Base-by-base conservation (phyloP, 306 rosid genomes). In the Corylus heterophylla region DNA sequence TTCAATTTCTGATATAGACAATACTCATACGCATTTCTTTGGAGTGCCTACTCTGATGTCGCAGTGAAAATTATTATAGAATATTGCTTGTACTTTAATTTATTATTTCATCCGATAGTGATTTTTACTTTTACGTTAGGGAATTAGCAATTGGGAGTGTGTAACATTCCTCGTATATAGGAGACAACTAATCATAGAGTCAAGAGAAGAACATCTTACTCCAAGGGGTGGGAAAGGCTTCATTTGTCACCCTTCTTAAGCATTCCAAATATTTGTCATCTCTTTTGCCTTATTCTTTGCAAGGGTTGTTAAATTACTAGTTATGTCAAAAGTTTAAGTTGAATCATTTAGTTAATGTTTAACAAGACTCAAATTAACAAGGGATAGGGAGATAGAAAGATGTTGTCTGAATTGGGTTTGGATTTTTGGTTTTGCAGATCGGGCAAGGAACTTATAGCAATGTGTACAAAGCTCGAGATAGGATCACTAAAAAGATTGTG, bases 401-500 rank as follows among this genome's bases (percentile, higher is more conserved):
- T n/a, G 44, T 64, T 58, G 54, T 27, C 75, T 79, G n/a, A 73
- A 20, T 48, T 31, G 42, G 51, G 20, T 22, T 76, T 55, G 7
- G 22, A 68, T 12, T 61, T 76, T 84, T 73, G 66, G 47, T 54
- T 78, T 47, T 83, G 74, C 81, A 89, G 92, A 7, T 86, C 27
- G 96, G 97, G 2, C 92, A 84, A 47, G 97, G 97, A 89, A 89
- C 94, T 22, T 92, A 92, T 66, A 89, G 96, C 85, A 92, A 92
- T 72, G 96, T 92, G 44, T 92, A 92, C 83, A 90, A 92, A 84
- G 97, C 97, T 8, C 69, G 84, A 63, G 96, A 90, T 49, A 87
- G 88, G 82, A 85, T 78, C 55, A 85, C 84, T 4, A 83, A 85
- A 59, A 90, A 88, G 85, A 81, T 90, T 71, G 93, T 90, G 16